Evolutionary conservation across 208 protist species (phyloP).

Genomic region (Trypanosoma platydactyli): DNA sequence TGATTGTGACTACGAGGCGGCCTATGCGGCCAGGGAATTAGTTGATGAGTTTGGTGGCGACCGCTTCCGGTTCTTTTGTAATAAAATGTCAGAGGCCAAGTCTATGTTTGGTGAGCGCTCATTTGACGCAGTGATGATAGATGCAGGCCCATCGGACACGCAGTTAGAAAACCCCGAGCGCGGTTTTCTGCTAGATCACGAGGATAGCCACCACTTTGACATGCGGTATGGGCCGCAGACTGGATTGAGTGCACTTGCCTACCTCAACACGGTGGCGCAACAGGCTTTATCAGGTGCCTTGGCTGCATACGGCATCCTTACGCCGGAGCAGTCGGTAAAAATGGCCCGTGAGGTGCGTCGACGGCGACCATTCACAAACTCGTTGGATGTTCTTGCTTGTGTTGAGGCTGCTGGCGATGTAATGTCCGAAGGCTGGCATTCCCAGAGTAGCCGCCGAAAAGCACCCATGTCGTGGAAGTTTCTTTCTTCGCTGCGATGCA

Average conservation of each 20-base stretch:
- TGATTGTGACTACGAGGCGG: conserved; percentile 72
- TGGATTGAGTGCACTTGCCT: conserved; percentile 60
- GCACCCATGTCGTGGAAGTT: conserved; percentile 87
- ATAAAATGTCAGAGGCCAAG: conserved; percentile 74
- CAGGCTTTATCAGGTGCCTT: conserved; percentile 52
- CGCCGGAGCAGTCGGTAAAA: conserved; percentile 79
- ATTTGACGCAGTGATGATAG: conserved; percentile 89
- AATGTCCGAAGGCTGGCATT: conserved; percentile 68
- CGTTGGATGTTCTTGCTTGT: conserved; percentile 46
- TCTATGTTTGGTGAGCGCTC: conserved; percentile 81
- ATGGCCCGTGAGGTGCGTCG: conserved; percentile 69
- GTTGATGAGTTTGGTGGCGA: conserved; percentile 60
- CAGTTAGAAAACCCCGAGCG: conserved; percentile 78
- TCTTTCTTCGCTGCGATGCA: conserved; percentile 73
- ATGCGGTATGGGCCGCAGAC: conserved; percentile 73
- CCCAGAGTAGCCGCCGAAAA: conserved; percentile 60
- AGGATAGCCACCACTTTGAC: conserved; percentile 67
- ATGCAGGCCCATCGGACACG: conserved; percentile 73
- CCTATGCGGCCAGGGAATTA: conserved; percentile 41
- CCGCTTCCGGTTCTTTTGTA: conserved; percentile 76
- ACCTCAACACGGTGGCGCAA: conserved; percentile 82
- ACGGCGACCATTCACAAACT: conserved; percentile 52
- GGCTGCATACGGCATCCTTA: conserved; percentile 61
- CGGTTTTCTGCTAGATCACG: conserved; percentile 74
- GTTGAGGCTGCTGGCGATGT: conserved; percentile 64